Evolutionary conservation across 2,329 filamentous ascomycete genomes (phyloP).

Genomic region (Lasiodiplodia citricola): DNA sequence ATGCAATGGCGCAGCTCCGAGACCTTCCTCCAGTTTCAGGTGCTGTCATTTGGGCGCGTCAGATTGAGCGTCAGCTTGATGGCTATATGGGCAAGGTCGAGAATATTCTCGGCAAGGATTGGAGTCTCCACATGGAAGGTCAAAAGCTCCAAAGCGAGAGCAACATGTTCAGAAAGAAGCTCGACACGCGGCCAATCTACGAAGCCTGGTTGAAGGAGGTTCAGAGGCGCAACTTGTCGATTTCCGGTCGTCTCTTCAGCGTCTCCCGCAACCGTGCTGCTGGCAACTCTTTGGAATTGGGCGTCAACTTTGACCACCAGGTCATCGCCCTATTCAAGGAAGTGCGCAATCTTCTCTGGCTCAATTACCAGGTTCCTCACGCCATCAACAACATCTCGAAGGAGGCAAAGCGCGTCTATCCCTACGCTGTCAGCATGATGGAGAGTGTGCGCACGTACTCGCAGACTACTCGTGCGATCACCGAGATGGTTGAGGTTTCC

Average conservation of each 20-base stretch:
- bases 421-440: slow-evolving; percentile 97
- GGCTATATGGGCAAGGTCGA: slow-evolving; percentile 99
- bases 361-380: slow-evolving; percentile 92
- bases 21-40: slow-evolving; percentile 95
- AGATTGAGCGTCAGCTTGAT: slow-evolving; percentile 95
- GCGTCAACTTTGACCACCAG: slow-evolving; percentile 95
- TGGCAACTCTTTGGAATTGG: slow-evolving; percentile 84
- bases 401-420: slow-evolving; percentile 98
- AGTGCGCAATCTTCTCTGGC: slow-evolving; percentile 93
- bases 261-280: slow-evolving; percentile 88
- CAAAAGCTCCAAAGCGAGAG: slow-evolving; percentile 93
- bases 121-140: slow-evolving; percentile 92
- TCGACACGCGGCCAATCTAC: slow-evolving; percentile 92
- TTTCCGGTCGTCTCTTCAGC: slow-evolving; percentile 88
- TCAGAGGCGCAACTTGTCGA: slow-evolving; percentile 84
- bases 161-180: slow-evolving; percentile 91
- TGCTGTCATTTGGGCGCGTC: slow-evolving; percentile 95
- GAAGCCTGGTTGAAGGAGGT: slow-evolving; percentile 96
- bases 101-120: slow-evolving; percentile 91
- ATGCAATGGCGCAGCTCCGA: slow-evolving; percentile 96
- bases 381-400: slow-evolving; percentile 95
- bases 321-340: slow-evolving; percentile 99
- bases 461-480: slow-evolving; percentile 84
- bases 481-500: slow-evolving; percentile 83
- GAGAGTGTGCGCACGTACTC: slow-evolving; percentile 94